Evolutionary conservation across 495 filamentous ascomycete genomes (phyloP), one percentile per base, ranked within the genome.

Genomic region (Talaromyces thailandensis): DNA sequence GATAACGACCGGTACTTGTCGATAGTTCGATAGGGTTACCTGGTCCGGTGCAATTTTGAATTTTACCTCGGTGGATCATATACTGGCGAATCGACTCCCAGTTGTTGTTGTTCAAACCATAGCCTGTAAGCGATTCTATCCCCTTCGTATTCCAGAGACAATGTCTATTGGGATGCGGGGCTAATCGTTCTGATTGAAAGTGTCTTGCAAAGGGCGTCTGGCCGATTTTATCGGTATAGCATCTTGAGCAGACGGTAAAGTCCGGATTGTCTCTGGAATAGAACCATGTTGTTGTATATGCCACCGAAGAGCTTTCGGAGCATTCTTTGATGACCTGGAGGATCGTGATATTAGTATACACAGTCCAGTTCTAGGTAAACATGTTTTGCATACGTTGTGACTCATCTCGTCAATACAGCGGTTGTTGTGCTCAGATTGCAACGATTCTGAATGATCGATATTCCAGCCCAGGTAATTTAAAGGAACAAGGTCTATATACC

Each of bases 191-290:
- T 7, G 32, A 50, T 28, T 60, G 24, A 25, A 66, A 62, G 16
- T 56, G 58, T 12, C 14, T 37, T 37, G 32, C 25, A 53, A 40
- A 73, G 63, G 11, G 50, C 57, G 62, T 62, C 3, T 35, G 18
- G n/a, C 60, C 56, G 56, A 74, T 69, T 53, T 72, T 32, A 52
- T 69, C 64, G 9, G 57, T 64, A 50, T 68, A 70, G 58, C 68
- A 72, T 9, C 66, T 53, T 32, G 70, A 69, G 60, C 71, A 74
- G 58, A 70, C 59, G 0, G 55, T 31, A 37, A 70, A 72, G 2
- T 58, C 58, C 7, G 68, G 59, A 4, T 58, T 59, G 9, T 64
- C 56, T 2, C 61, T 28, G 28, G 68, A 63, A 62, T 57, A 63
- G 53, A 70, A 70, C 70, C 70, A 74, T 31, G 65, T 61, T n/a